Percentiles rank a stretch among this genome's conserved stretches.
phyloP scores from a whole-genome alignment of 306 rosid species.

The Dalbergia oliveri region DNA sequence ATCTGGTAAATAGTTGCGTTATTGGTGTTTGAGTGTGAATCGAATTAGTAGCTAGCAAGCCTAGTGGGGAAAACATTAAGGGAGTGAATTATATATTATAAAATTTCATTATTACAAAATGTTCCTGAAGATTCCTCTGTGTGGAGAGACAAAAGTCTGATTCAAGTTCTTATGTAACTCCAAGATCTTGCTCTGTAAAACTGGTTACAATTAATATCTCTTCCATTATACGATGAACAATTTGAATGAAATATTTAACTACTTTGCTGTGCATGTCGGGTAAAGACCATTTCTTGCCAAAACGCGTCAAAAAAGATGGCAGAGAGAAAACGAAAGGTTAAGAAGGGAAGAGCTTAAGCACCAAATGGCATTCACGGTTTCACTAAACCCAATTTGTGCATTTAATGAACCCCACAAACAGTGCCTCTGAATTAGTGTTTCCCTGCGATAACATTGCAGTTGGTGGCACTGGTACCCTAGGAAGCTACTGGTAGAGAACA shows the following conservation, averaged over 20 bases:
- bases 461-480: constrained; percentile 36
- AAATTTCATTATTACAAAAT: background rate
- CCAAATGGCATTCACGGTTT: constrained; percentile 41
- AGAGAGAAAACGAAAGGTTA: constrained; percentile 5
- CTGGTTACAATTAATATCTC: constrained; percentile 25
- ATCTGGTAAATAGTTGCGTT: too few species aligned
- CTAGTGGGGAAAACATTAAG: too few species aligned
- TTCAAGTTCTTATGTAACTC: constrained; percentile 32
- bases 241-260: constrained; percentile 48
- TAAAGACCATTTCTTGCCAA: constrained; percentile 46
- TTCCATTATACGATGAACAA: constrained; percentile 48
- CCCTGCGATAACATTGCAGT: constrained; percentile 35
- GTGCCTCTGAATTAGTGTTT: constrained; percentile 60
- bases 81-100: too few species aligned
- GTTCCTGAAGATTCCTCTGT: constrained; percentile 21
- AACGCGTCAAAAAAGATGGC: constrained; percentile 45
- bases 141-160: constrained; percentile 27
- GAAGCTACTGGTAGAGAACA: too few species aligned
- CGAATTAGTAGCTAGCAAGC: too few species aligned
- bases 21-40: too few species aligned
- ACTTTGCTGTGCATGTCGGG: constrained; percentile 53
- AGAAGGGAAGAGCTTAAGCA: background rate
- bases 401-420: constrained; percentile 61
- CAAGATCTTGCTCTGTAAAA: constrained; percentile 39
- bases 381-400: constrained; percentile 49